Evolutionary conservation across 2,329 filamentous ascomycete species (phyloP).

Genomic region (Emmonsiellopsis sp.): DNA sequence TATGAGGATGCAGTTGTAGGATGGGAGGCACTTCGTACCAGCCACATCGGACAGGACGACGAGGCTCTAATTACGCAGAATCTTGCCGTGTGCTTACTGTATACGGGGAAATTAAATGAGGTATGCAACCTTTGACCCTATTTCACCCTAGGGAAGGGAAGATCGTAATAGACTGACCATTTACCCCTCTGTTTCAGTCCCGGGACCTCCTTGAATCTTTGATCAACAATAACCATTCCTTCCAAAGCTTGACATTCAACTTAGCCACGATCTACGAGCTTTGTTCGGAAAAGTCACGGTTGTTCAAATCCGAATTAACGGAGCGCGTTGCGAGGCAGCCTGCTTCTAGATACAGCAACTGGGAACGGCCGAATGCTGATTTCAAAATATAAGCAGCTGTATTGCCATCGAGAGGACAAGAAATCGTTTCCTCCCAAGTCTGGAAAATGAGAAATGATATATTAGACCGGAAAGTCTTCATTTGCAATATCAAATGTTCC

Average conservation of each 20-base stretch:
- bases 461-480: background rate
- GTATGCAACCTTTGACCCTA: constrained; percentile 33
- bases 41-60: constrained; percentile 32
- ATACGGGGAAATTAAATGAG: constrained; percentile 66
- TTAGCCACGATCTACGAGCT: constrained; percentile 85
- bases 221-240: constrained; percentile 54
- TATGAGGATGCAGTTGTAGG: constrained; percentile 54
- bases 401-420: background rate
- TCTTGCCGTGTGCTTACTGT: constrained; percentile 72
- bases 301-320: constrained; percentile 61
- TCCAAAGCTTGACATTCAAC: constrained; percentile 79
- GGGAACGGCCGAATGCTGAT: constrained; percentile 62
- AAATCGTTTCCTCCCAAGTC: background rate
- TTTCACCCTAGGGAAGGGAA: background rate
- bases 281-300: constrained; percentile 65
- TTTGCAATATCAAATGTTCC: background rate
- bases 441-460: background rate
- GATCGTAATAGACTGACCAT: background rate
- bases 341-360: constrained; percentile 46
- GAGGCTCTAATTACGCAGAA: constrained; percentile 74
- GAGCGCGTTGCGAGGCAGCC: constrained; percentile 57
- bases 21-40: constrained; percentile 48
- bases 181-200: constrained; percentile 39
- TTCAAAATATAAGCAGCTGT: constrained; percentile 56
- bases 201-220: constrained; percentile 57